Percentiles rank a stretch among this genome's conserved stretches.
Evolutionary conservation across 139 green algal genomes (phyloP).

Genomic region (Eudorina sp.): DNA sequence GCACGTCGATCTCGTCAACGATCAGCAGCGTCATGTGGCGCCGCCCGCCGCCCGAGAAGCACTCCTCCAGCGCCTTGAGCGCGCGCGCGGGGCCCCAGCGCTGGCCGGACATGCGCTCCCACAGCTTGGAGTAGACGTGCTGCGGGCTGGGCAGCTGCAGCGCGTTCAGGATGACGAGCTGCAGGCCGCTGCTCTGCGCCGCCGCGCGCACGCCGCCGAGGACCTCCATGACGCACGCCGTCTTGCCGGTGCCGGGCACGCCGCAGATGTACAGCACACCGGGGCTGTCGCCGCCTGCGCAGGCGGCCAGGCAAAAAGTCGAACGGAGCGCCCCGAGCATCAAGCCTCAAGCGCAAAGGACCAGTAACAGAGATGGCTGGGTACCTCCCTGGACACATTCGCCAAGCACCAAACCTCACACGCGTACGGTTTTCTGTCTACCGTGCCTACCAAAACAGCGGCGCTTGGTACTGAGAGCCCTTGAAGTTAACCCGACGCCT

Average conservation of each 20-base stretch:
- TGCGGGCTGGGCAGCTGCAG: conserved; percentile 89
- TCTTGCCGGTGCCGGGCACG: conserved; percentile 98
- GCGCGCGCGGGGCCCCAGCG: conserved; percentile 63
- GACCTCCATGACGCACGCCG: conserved; percentile 88
- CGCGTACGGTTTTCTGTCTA: no score
- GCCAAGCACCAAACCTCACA: no score
- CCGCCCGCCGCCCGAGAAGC: conserved; percentile 66
- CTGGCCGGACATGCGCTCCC: conserved; percentile 88
- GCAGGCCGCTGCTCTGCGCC: conserved; percentile 62
- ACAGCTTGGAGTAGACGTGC: conserved; percentile 90
- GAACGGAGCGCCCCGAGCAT: not conserved
- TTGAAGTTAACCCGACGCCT: no score
- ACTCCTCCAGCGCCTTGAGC: conserved; percentile 77
- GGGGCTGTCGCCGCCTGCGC: conserved; percentile 48
- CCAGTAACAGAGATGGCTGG: no score
- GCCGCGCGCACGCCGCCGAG: conserved; percentile 53
- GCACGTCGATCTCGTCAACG: conserved; percentile 97
- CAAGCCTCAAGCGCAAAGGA: not conserved
- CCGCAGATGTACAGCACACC: conserved; percentile 96
- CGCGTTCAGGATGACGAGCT: conserved; percentile 93
- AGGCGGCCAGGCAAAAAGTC: not conserved
- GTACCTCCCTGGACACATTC: no score
- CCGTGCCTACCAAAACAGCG: no score
- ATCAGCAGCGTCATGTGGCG: conserved; percentile 78
- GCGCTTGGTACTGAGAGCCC: no score